Evolutionary conservation across 1,284 basidiomycete genomes (phyloP).

Genomic region (Leccinum fallax): DNA sequence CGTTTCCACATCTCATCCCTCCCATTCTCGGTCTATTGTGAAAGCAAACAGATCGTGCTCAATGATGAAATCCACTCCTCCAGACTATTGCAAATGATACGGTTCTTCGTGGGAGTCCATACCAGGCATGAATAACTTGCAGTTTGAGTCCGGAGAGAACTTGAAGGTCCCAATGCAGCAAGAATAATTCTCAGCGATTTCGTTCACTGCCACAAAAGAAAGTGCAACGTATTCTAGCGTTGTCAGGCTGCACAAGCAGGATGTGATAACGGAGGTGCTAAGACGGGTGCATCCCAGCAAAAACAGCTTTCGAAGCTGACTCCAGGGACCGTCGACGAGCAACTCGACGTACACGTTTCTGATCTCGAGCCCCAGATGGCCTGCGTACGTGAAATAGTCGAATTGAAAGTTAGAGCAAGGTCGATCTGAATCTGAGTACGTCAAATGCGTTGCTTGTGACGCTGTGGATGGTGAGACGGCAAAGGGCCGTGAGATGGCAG

Average conservation of each 20-base stretch:
- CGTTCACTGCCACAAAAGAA: conserved; percentile 40
- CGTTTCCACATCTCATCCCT: conserved; percentile 7
- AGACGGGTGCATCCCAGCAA: conserved; percentile 41
- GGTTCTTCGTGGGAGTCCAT: conserved; percentile 11
- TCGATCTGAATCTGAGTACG: conserved; percentile 29
- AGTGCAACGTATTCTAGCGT: conserved; percentile 43
- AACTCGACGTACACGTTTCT: conserved; percentile 39
- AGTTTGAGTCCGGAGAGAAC: conserved; percentile 38
- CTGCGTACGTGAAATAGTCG: conserved; percentile 40
- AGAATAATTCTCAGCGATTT: conserved; percentile 30
- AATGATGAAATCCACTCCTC: conserved; percentile 20
- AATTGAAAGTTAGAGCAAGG: conserved; percentile 31
- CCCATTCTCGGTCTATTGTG: conserved; percentile 26
- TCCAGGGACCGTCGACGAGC: conserved; percentile 30
- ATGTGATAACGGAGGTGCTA: conserved; percentile 33
- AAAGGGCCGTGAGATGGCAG: conserved; percentile 23
- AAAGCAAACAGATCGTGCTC: conserved; percentile 29
- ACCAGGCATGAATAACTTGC: conserved; percentile 39
- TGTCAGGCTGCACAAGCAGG: conserved; percentile 33
- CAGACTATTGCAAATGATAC: conserved; percentile 30
- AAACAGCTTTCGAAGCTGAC: conserved; percentile 39
- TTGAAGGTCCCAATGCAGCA: conserved; percentile 14
- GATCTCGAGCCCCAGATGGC: conserved; percentile 42
- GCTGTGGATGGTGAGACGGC: conserved; percentile 36
- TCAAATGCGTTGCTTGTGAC: conserved; percentile 44